Base-by-base conservation (phyloP, 1,139 yeast genomes). In the Candida neerlandica region DNA sequence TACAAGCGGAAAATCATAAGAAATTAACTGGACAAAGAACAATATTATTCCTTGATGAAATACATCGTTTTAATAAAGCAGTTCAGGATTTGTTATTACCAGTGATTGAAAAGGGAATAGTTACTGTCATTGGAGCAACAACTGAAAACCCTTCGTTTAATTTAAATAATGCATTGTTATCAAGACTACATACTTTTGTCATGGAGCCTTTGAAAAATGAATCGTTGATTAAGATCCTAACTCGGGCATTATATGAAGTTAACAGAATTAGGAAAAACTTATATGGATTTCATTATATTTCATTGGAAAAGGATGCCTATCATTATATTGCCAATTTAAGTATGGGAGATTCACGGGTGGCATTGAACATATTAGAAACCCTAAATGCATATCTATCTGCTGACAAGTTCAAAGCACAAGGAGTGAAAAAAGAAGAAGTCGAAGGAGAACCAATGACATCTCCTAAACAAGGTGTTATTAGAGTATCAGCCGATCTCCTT, bases 131-230 rank as follows among this genome's bases (percentile, higher is more conserved):
- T 48, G 99, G 99, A 0, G 98, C 99, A 7, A 95, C 99, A 0
- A 94, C 99, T 1, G 99, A 94, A 64, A 95, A 95, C 62, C 99
- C 99, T 1, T 88, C 96, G 27, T 95, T 94, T 66, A 90, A 89
- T 49, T 67, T 94, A 41, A 91, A 91, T 60, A 88, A 90, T 59
- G 98, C 99, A 0, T 69, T 94, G 45, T 71, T 94, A 32, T 90
- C 97, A 12, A 73, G 99, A 55, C 86, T 96, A 71, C 87, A 94
- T 55, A 90, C 95, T 0, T 89, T 94, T 66, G 86, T 86, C 1
- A 75, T 94, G 70, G 84, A 87, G 50, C 85, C 88, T 48, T 73
- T 94, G 29, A 65, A 70, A 2, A 64, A 66, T 1, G 74, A 71
- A 1, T 89, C 92, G 12, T 67, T 90, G 43, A 74, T 74, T 29